Percentiles rank a stretch among this genome's conserved stretches.
These are phyloP conservation scores for Senecio squalidus DNA, from an alignment of 140 eudicot species.

Conservation along the genomic window DNA sequence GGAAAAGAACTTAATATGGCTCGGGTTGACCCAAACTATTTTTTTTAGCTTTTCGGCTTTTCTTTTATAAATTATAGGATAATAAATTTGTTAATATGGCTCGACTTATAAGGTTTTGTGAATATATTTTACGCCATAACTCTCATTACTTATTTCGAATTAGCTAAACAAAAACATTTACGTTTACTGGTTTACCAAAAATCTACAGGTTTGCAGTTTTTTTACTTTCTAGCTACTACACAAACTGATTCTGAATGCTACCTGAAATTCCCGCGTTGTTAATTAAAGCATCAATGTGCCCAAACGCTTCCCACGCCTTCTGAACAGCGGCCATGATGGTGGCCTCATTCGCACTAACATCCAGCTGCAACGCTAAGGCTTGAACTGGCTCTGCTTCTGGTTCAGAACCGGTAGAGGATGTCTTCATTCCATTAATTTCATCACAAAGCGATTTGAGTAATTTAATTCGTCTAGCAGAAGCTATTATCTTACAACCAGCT, in stretches of 20 bases:
- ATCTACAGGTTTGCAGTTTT: too few species aligned
- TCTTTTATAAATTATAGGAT: too few species aligned
- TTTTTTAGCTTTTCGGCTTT: too few species aligned
- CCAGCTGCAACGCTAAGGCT: constrained; percentile 33
- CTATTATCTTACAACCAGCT: constrained; percentile 55
- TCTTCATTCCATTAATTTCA: constrained; percentile 30
- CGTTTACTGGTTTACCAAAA: neutral
- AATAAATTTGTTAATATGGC: too few species aligned
- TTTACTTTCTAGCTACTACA: neutral
- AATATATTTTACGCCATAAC: too few species aligned
- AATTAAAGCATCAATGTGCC: neutral
- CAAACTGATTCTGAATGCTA: too few species aligned
- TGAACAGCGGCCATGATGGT: constrained; percentile 18
- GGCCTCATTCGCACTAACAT: constrained; percentile 23
- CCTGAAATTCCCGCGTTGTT: neutral
- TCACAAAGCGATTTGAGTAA: constrained; percentile 39
- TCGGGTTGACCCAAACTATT: too few species aligned
- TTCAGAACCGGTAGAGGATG: neutral
- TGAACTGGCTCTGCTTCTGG: neutral
- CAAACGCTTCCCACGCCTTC: neutral
- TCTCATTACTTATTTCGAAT: too few species aligned
- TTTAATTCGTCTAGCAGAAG: constrained; percentile 53
- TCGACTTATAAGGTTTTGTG: too few species aligned
- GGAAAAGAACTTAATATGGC: too few species aligned
- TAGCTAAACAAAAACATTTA: too few species aligned